Evolutionary conservation across 768 basidiomycete genomes (phyloP).

Genomic region (Psilocybe subaeruginosa): DNA sequence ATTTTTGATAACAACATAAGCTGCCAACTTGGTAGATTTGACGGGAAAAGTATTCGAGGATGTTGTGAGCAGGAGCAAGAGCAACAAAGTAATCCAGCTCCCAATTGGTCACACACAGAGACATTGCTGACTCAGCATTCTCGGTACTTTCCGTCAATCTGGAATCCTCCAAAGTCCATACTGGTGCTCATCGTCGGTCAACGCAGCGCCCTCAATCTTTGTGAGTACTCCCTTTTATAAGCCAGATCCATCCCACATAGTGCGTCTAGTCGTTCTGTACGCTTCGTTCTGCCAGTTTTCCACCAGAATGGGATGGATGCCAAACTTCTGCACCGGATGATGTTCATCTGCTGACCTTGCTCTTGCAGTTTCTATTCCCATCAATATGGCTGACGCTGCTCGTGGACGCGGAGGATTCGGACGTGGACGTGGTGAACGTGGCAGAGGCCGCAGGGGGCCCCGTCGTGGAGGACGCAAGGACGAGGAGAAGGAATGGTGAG

Average conservation of each 20-base stretch:
- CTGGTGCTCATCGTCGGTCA: slow-evolving; percentile 35
- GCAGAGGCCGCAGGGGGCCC: slow-evolving; percentile 86
- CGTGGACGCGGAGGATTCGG: slow-evolving; percentile 76
- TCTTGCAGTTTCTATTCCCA: slow-evolving; percentile 16
- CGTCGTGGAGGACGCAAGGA: slow-evolving; percentile 98
- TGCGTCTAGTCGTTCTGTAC: slow-evolving; percentile 3
- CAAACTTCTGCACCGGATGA: slow-evolving; percentile 41
- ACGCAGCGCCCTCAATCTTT: slow-evolving; percentile 41
- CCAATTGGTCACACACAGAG: slow-evolving; percentile 5
- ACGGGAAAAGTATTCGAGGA: slow-evolving; percentile 18
- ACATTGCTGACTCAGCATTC: slow-evolving; percentile 27
- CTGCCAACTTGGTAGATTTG: slow-evolving; percentile 78
- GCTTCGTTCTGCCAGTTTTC: slow-evolving; percentile 14
- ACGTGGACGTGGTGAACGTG: slow-evolving; percentile 91
- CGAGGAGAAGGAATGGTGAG: slow-evolving; percentile 99
- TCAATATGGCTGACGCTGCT: slow-evolving; percentile 79
- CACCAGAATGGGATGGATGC: slow-evolving; percentile 51
- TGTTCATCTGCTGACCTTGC: slow-evolving; percentile 27
- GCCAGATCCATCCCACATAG: slow-evolving; percentile 5
- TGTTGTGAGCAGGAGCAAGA: slow-evolving; percentile 22
- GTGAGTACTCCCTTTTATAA: slow-evolving; percentile 33
- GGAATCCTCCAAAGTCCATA: slow-evolving; percentile 5
- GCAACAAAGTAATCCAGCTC: slow-evolving; percentile 6
- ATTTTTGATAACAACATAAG: slow-evolving; percentile 75
- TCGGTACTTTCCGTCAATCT: slow-evolving; percentile 23